Evolutionary conservation across 2,329 filamentous ascomycete genomes (phyloP).

Genomic region (Paecilomyces variotii): DNA sequence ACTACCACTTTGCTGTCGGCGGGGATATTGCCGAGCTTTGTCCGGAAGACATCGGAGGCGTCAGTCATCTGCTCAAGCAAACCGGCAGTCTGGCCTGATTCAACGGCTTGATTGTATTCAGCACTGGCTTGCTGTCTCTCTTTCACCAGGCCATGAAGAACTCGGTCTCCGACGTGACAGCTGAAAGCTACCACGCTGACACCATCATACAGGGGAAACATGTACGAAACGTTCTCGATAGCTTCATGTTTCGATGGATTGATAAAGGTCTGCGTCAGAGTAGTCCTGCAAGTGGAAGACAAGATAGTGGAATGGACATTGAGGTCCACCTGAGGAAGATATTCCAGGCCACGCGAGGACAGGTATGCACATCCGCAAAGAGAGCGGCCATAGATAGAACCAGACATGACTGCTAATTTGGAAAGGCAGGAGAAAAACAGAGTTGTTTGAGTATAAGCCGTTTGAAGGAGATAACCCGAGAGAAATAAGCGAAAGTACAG

Average conservation of each 20-base stretch:
- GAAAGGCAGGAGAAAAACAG: neutral
- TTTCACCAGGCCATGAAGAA: conserved; percentile 55
- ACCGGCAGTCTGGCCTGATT: conserved; percentile 53
- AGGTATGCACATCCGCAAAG: conserved; percentile 6
- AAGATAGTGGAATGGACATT: conserved; percentile 55
- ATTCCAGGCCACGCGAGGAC: conserved; percentile 20
- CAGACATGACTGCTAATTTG: neutral
- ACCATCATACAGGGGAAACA: conserved; percentile 65
- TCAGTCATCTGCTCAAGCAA: conserved; percentile 55
- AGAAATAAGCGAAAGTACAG: neutral
- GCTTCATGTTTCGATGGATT: conserved; percentile 43
- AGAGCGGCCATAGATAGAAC: no score
- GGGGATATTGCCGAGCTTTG: conserved; percentile 60
- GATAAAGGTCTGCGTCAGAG: conserved; percentile 51
- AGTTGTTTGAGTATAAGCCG: neutral
- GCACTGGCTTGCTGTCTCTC: conserved; percentile 54
- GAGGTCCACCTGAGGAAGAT: conserved; percentile 53
- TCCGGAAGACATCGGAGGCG: conserved; percentile 59
- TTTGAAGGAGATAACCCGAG: neutral
- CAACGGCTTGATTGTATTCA: conserved; percentile 52
- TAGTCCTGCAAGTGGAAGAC: conserved; percentile 45
- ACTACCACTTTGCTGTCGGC: conserved; percentile 49
- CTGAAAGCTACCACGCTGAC: conserved; percentile 61
- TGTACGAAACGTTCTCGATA: conserved; percentile 54
- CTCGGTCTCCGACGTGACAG: conserved; percentile 53